phyloP scores from a whole-genome alignment of 352 stramenopile genomes.

The Pythium sukuiense region DNA sequence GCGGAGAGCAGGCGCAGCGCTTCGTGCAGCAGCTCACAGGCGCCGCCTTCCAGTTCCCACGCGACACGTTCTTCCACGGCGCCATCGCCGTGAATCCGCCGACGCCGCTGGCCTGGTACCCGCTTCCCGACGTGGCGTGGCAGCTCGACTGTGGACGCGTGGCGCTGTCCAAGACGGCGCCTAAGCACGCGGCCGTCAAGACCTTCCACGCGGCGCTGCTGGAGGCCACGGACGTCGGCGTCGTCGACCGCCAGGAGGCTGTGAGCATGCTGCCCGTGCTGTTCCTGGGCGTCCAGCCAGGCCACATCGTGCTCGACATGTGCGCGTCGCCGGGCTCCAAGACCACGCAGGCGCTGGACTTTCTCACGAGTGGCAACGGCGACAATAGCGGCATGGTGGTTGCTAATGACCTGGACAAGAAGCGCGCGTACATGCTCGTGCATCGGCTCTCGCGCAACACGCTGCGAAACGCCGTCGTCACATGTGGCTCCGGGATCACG shows the following conservation, averaged over 20 bases:
- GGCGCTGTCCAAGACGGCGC: slow-evolving; percentile 79
- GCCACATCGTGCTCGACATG: slow-evolving; percentile 86
- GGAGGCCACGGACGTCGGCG: slow-evolving; percentile 89
- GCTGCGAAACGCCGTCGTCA: slow-evolving; percentile 89
- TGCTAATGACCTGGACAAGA: slow-evolving; percentile 96
- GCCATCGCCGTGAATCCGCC: slow-evolving; percentile 63
- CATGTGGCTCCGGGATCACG: slow-evolving; percentile 89
- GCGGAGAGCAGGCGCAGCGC: slow-evolving; percentile 48
- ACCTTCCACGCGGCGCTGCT: slow-evolving; percentile 93
- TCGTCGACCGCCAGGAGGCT: slow-evolving; percentile 96
- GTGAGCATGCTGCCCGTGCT: slow-evolving; percentile 98
- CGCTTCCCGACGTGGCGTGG: slow-evolving; percentile 74
- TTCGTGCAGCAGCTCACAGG: slow-evolving; percentile 49
- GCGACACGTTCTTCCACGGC: slow-evolving; percentile 50
- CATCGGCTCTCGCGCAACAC: slow-evolving; percentile 90
- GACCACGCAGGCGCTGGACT: slow-evolving; percentile 97
- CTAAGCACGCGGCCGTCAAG: slow-evolving; percentile 80
- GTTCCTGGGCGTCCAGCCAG: slow-evolving; percentile 91
- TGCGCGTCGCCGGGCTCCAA: slow-evolving; percentile 98
- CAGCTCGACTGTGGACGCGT: slow-evolving; percentile 81
- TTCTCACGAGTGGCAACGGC: slow-evolving; percentile 35
- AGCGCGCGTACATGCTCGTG: slow-evolving; percentile 98
- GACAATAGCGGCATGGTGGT: slow-evolving; percentile 80
- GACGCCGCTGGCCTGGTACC: slow-evolving; percentile 78
- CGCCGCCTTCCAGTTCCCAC: slow-evolving; percentile 54